These are phyloP conservation scores for Candida freyschussii DNA, from an alignment of 1,139 yeast species.

Conservation along the genomic window DNA sequence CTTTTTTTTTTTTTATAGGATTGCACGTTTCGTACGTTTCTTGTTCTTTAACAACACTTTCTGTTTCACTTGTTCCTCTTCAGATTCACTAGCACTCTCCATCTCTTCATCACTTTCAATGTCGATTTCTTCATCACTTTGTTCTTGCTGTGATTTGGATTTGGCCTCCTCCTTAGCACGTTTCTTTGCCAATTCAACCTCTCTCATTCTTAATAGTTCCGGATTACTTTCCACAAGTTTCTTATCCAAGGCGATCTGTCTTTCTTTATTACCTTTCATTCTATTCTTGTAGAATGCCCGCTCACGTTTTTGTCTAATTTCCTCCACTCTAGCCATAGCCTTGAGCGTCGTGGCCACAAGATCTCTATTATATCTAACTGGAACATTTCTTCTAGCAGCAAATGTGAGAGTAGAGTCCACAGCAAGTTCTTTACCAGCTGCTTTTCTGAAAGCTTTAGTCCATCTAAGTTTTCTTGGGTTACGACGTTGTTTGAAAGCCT, in stretches of 20 bases:
- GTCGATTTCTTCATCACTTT: slow-evolving; percentile 41
- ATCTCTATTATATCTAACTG: slow-evolving; percentile 96
- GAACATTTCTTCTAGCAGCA: slow-evolving; percentile 96
- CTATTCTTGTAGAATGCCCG: slow-evolving; percentile 98
- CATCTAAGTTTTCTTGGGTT: slow-evolving; percentile 97
- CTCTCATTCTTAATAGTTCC: slow-evolving; percentile 85
- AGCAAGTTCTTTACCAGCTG: slow-evolving; percentile 98
- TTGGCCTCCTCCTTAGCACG: slow-evolving; percentile 66
- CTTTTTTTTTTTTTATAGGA: slow-evolving; percentile 6
- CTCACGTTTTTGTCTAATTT: slow-evolving; percentile 94
- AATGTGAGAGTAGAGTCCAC: slow-evolving; percentile 95
- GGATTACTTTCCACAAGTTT: slow-evolving; percentile 86
- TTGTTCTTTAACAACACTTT: slow-evolving; percentile 78
- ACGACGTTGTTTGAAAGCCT: slow-evolving; percentile 95
- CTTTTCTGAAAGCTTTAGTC: slow-evolving; percentile 99
- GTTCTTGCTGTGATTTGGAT: slow-evolving; percentile 47
- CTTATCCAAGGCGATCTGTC: slow-evolving; percentile 78
- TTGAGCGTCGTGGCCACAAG: slow-evolving; percentile 87
- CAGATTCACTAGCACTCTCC: slow-evolving; percentile 38
- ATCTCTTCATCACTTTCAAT: slow-evolving; percentile 32
- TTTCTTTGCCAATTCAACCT: slow-evolving; percentile 80
- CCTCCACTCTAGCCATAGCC: slow-evolving; percentile 95
- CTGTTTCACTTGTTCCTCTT: slow-evolving; percentile 49
- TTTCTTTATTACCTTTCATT: slow-evolving; percentile 96
- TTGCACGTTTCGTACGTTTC: slow-evolving; percentile 34